Evolutionary conservation across 371 early-diverging fungal species (phyloP).

Genomic region (Lichtheimia ramosa): DNA sequence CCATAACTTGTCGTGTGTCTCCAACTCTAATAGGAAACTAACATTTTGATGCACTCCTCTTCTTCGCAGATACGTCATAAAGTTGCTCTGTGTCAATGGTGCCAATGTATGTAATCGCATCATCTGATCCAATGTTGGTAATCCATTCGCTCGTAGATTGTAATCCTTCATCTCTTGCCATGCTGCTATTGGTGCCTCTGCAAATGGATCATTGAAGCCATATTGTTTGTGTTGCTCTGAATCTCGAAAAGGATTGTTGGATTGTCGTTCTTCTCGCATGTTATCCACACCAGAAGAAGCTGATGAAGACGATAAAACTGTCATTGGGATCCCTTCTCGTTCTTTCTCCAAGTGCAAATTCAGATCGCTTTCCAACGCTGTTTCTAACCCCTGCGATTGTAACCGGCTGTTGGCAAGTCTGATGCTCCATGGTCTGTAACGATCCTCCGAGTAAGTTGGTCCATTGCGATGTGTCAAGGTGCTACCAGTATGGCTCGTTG

Average conservation of each 20-base stretch:
- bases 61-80: conserved; percentile 35
- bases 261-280: neutral
- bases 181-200: conserved; percentile 46
- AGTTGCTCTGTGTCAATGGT: conserved; percentile 43
- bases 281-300: neutral
- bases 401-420: conserved; percentile 48
- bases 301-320: conserved; percentile 14
- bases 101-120: conserved; percentile 36
- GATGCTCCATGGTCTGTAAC: conserved; percentile 36
- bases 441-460: neutral
- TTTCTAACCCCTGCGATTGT: conserved; percentile 26
- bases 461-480: no score
- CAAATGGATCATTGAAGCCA: conserved; percentile 44
- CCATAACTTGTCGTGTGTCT: conserved; percentile 52
- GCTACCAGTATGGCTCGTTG: no score
- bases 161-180: conserved; percentile 56
- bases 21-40: conserved; percentile 43
- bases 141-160: conserved; percentile 45
- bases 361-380: conserved; percentile 43
- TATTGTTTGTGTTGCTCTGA: conserved; percentile 30
- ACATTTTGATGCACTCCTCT: conserved; percentile 44
- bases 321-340: conserved; percentile 41
- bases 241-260: neutral
- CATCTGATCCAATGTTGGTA: conserved; percentile 55
- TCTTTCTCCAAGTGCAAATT: conserved; percentile 25